These are phyloP conservation scores for Penicillium alfredii DNA, from an alignment of 495 filamentous ascomycete genomes.

Conservation along the genomic window DNA sequence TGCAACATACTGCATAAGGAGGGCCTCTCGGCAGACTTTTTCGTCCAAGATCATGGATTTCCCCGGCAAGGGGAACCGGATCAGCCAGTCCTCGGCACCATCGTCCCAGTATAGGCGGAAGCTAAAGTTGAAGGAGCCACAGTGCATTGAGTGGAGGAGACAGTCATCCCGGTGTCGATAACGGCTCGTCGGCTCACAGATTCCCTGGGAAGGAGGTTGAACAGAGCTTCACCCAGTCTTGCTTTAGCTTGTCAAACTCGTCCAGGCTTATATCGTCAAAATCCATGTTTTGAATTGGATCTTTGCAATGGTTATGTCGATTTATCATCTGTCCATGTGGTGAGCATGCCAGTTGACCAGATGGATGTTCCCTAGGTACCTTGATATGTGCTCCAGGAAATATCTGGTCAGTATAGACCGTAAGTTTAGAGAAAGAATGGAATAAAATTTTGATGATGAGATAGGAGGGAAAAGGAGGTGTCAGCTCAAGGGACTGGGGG, in stretches of 20 bases:
- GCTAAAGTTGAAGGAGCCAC: slow-evolving; percentile 7
- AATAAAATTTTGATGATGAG: no score
- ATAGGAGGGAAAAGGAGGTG: no score
- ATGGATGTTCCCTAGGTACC: no score
- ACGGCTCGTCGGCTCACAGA: slow-evolving; percentile 2
- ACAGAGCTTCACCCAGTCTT: slow-evolving; percentile 4
- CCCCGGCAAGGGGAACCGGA: slow-evolving; percentile 3
- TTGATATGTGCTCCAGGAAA: no score
- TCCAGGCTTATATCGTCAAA: slow-evolving; percentile 7
- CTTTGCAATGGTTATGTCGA: no score
- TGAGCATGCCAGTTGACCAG: no score
- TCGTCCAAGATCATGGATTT: slow-evolving; percentile 1
- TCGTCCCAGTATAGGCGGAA: slow-evolving; percentile 8
- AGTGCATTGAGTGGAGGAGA: slow-evolving; percentile 4
- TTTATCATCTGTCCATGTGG: no score
- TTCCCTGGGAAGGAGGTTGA: slow-evolving; percentile 2
- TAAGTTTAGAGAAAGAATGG: no score
- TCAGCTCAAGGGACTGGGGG: no score
- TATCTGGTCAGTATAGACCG: no score
- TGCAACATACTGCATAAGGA: no score
- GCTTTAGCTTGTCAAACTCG: not conserved
- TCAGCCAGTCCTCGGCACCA: slow-evolving; percentile 4
- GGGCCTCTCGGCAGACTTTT: slow-evolving; percentile 8
- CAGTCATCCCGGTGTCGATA: slow-evolving; percentile 7
- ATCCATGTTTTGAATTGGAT: not conserved